A percentile compares a stretch with the other conserved stretches of the same genome.
Conservation (phyloP, 768 basidiomycete species). For the Pholiota molesta region DNA sequence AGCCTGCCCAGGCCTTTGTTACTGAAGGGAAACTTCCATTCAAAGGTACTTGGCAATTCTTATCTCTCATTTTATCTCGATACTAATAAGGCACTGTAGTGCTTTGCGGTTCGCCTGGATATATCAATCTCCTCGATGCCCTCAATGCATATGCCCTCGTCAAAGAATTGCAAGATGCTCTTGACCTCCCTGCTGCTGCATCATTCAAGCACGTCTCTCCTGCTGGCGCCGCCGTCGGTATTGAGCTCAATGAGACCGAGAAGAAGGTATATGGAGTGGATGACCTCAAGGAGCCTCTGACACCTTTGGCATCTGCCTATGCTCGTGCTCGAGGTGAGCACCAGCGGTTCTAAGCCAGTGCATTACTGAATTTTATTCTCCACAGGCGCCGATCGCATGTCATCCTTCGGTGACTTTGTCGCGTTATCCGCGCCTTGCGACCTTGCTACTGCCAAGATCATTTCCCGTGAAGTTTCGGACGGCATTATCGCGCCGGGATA, state of each 20-base stretch:
- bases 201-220: constrained; percentile 99
- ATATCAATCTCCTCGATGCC: constrained; percentile 97
- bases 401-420: constrained; percentile 99
- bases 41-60: constrained; percentile 60
- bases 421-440: constrained; percentile 94
- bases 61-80: not conserved
- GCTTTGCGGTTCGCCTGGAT: constrained; percentile 92
- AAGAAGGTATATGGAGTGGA: constrained; percentile 97
- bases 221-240: constrained; percentile 92
- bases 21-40: constrained; percentile 89
- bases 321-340: constrained; percentile 88
- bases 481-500: constrained; percentile 98
- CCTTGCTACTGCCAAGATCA: constrained; percentile 91
- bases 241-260: constrained; percentile 80
- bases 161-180: constrained; percentile 86
- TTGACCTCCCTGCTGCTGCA: constrained; percentile 91
- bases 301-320: constrained; percentile 89
- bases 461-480: constrained; percentile 98
- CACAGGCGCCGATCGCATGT: constrained; percentile 96
- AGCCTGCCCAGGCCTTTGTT: constrained; percentile 96
- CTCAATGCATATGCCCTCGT: constrained; percentile 97
- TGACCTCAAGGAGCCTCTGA: constrained; percentile 88
- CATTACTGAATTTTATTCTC: not conserved
- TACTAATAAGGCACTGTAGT: constrained; percentile 47
- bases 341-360: not conserved